Evolutionary conservation across 2,329 filamentous ascomycete genomes (phyloP).

Genomic region (Pestalotiopsis fici): DNA sequence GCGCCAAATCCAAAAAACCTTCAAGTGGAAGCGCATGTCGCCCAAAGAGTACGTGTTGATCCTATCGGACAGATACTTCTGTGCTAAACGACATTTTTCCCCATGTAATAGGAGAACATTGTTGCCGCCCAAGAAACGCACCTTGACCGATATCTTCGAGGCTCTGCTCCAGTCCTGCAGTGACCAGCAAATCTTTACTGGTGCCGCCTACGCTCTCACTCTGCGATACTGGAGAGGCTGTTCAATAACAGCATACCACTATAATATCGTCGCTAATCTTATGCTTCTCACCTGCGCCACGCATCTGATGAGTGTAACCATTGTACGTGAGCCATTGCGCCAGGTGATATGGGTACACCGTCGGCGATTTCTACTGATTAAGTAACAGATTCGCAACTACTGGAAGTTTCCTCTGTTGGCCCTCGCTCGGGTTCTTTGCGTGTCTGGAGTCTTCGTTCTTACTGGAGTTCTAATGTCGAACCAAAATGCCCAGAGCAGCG

Average conservation of each 20-base stretch:
- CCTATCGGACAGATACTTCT: neutral
- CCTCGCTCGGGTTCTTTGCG: conserved; percentile 27
- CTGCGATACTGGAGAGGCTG: conserved; percentile 33
- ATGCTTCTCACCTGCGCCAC: conserved; percentile 36
- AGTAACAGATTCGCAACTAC: conserved; percentile 25
- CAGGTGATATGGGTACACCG: neutral
- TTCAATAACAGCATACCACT: conserved; percentile 35
- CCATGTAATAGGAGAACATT: neutral
- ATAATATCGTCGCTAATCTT: conserved; percentile 36
- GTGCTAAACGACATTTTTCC: neutral
- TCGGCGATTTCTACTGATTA: neutral
- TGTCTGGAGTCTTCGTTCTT: conserved; percentile 28
- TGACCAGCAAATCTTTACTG: conserved; percentile 38
- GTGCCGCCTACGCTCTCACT: conserved; percentile 34
- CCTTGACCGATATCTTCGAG: conserved; percentile 31
- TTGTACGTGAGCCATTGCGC: conserved; percentile 16
- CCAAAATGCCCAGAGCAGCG: conserved; percentile 21
- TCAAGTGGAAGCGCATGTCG: conserved; percentile 9
- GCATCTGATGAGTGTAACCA: conserved; percentile 33
- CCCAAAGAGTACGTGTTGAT: neutral
- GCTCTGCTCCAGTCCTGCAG: conserved; percentile 32
- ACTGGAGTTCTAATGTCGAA: conserved; percentile 33
- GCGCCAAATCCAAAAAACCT: conserved; percentile 15
- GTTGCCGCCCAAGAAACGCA: conserved; percentile 3
- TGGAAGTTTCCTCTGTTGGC: conserved; percentile 31